Percentiles rank a stretch among this genome's conserved stretches.
phyloP scores from a whole-genome alignment of 495 filamentous ascomycete genomes.

The Astrothelium subdiscretum region DNA sequence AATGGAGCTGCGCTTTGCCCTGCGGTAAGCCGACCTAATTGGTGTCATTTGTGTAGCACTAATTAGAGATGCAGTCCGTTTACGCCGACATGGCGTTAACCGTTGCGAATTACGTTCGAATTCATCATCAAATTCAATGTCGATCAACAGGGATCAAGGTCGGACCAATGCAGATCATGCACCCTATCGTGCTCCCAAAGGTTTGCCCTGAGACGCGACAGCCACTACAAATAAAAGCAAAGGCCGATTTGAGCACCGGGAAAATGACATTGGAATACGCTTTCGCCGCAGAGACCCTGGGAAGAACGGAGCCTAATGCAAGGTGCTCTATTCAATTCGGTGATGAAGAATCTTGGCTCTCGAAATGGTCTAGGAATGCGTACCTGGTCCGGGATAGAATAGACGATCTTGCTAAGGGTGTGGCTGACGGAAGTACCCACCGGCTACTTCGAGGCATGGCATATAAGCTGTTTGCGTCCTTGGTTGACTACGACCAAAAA shows the following conservation, averaged over 20 bases:
- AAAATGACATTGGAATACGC: too few relatives aligned
- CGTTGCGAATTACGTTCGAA: conserved; percentile 7
- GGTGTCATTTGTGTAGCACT: neutral
- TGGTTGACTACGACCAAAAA: conserved; percentile 10
- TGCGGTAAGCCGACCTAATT: conserved; percentile 1
- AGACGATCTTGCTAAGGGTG: neutral
- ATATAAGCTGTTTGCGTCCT: conserved; percentile 13
- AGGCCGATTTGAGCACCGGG: too few relatives aligned
- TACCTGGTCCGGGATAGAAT: conserved; percentile 2
- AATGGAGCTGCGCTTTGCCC: conserved; percentile 11
- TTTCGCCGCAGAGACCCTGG: too few relatives aligned
- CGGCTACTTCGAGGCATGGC: conserved; percentile 4
- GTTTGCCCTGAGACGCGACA: too few relatives aligned
- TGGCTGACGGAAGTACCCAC: conserved; percentile 4
- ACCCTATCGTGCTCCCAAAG: too few relatives aligned
- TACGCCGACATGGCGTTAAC: conserved; percentile 16
- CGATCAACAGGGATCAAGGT: conserved; percentile 1
- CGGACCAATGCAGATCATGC: too few relatives aligned
- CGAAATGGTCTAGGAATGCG: neutral
- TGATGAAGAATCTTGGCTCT: conserved; percentile 1
- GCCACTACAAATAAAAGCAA: too few relatives aligned
- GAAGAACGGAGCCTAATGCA: too few relatives aligned
- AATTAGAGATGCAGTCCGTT: conserved; percentile 5
- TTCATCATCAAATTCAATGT: conserved; percentile 13
- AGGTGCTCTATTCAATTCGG: too few relatives aligned